A percentile compares a stretch with the other conserved stretches of the same genome.
These are phyloP conservation scores for Pseudonitzschia delicatissima DNA, from an alignment of 108 stramenopile species.

Conservation along the genomic window DNA sequence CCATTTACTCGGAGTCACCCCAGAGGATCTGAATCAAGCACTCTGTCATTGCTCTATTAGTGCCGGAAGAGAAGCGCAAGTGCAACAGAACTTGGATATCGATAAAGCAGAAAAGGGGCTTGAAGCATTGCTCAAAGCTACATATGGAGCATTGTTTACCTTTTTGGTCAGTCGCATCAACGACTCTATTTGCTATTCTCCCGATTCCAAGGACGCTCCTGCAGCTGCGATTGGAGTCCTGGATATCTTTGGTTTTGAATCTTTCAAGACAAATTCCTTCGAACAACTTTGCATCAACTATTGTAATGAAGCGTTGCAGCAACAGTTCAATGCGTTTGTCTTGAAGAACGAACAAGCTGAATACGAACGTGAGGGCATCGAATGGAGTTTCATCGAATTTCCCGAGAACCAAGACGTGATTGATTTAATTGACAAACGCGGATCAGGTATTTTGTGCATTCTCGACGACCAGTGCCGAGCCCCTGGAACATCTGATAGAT, in stretches of 20 bases:
- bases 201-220: conserved; percentile 8
- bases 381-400: conserved; percentile 87
- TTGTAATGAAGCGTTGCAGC: conserved; percentile 90
- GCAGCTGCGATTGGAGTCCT: conserved; percentile 86
- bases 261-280: conserved; percentile 84
- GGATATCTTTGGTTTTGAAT: conserved; percentile 98
- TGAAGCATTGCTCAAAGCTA: conserved; percentile 92
- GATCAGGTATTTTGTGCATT: conserved; percentile 70
- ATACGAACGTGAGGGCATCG: conserved; percentile 82
- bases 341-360: conserved; percentile 83
- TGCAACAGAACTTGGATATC: conserved; percentile 52
- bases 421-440: conserved; percentile 87
- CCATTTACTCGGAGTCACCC: conserved; percentile 69
- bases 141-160: conserved; percentile 85
- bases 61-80: conserved; percentile 60
- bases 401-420: conserved; percentile 96
- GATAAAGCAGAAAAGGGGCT: conserved; percentile 86
- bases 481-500: conserved; percentile 65
- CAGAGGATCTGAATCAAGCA: conserved; percentile 67
- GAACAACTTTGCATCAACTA: conserved; percentile 98
- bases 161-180: conserved; percentile 83
- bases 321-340: conserved; percentile 90
- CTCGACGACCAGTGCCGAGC: conserved; percentile 82
- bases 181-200: conserved; percentile 56
- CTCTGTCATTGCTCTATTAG: conserved; percentile 73